Evolutionary conservation across 768 basidiomycete species (phyloP).

Genomic region (Erythrobasidium yunnanense): DNA sequence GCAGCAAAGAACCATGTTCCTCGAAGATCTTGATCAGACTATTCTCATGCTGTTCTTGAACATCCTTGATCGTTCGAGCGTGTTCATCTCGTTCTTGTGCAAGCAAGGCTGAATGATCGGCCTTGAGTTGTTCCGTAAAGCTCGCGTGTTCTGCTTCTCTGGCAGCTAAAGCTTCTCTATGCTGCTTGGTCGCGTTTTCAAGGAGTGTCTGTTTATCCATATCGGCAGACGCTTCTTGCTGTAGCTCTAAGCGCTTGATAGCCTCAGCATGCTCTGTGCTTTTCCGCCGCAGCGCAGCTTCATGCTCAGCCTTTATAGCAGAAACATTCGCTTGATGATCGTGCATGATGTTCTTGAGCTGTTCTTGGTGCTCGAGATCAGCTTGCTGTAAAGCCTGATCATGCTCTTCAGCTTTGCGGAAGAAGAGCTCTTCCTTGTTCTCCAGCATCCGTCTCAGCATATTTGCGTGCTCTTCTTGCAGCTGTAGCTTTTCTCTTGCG

Average conservation of each 20-base stretch:
- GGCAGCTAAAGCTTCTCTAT: not conserved
- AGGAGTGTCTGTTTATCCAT: not conserved
- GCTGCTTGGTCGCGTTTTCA: not conserved
- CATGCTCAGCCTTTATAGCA: conserved; percentile 51
- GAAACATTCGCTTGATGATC: conserved; percentile 29
- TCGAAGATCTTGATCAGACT: conserved; percentile 39
- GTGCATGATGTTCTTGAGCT: not conserved
- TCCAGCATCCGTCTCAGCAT: conserved; percentile 52
- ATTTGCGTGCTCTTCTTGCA: conserved; percentile 61
- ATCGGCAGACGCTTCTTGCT: not conserved
- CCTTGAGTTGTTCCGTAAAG: conserved; percentile 52
- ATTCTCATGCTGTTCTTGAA: conserved; percentile 28
- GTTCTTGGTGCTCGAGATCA: conserved; percentile 49
- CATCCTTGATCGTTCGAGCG: not conserved
- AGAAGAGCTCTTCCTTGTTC: conserved; percentile 21
- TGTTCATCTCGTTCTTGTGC: conserved; percentile 4
- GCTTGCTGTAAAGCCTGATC: conserved; percentile 54
- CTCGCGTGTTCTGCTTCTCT: not conserved
- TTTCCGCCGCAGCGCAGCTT: conserved; percentile 55
- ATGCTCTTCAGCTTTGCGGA: conserved; percentile 56
- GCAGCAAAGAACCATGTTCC: not conserved
- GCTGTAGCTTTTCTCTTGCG: conserved; percentile 52
- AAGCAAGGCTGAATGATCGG: conserved; percentile 48
- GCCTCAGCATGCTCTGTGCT: conserved; percentile 55
- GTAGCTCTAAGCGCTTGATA: conserved; percentile 6